Conservation (phyloP, 192 early-diverging fungal species). For the Umbelopsis vinacea region DNA sequence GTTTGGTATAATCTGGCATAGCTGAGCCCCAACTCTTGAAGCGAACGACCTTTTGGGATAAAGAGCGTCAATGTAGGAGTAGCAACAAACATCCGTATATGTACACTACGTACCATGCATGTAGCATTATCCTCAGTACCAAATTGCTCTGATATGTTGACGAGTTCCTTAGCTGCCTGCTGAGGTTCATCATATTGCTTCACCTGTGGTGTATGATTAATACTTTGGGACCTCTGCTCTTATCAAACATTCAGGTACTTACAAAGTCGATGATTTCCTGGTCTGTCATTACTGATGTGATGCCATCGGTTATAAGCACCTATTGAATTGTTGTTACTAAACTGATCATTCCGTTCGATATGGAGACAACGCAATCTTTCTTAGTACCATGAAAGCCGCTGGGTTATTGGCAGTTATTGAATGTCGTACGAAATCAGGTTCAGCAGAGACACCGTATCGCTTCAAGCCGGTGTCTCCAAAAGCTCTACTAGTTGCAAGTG, state of each 20-base stretch:
- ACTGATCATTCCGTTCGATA: background rate
- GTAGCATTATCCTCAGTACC: constrained; percentile 77
- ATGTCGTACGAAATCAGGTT: constrained; percentile 65
- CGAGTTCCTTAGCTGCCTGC: constrained; percentile 57
- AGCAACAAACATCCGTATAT: background rate
- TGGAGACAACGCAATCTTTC: background rate
- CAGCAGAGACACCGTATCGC: constrained; percentile 71
- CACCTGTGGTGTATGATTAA: constrained; percentile 26
- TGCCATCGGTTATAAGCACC: constrained; percentile 70
- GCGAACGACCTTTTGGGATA: constrained; percentile 58
- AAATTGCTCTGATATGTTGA: constrained; percentile 66
- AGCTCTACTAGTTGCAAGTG: constrained; percentile 67
- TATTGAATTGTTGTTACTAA: background rate
- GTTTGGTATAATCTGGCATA: constrained; percentile 70
- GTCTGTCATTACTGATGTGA: constrained; percentile 72
- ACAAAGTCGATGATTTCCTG: constrained; percentile 76
- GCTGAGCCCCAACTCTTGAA: constrained; percentile 70
- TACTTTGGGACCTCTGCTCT: background rate
- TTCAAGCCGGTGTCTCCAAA: constrained; percentile 75
- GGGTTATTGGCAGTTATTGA: constrained; percentile 58
- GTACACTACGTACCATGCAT: constrained; percentile 46
- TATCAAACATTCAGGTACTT: constrained; percentile 21
- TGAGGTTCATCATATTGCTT: constrained; percentile 65
- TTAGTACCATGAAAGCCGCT: constrained; percentile 63
- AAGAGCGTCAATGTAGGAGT: background rate